phyloP scores from a whole-genome alignment of 2,329 filamentous ascomycete genomes.

The Pseudogymnoascus sp. region DNA sequence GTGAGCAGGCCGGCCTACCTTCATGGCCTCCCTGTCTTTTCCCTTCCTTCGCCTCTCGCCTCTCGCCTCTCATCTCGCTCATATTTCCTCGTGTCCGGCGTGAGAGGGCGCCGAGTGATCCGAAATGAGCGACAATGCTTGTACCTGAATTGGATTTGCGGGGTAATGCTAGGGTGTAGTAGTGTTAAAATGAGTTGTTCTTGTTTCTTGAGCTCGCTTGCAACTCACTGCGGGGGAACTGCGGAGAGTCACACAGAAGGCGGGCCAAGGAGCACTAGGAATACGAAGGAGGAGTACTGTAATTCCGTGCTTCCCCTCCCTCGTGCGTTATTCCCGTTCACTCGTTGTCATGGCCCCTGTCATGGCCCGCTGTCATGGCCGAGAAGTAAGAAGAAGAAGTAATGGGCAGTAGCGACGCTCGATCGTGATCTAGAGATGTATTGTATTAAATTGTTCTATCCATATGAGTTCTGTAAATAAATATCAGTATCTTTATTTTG shows the following conservation, averaged over 20 bases:
- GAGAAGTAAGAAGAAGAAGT: no score
- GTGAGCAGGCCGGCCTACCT: neutral
- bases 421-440: neutral
- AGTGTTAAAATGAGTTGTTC: neutral
- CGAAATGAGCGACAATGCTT: neutral
- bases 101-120: neutral
- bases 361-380: neutral
- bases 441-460: neutral
- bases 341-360: neutral
- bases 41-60: neutral
- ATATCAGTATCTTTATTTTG: neutral
- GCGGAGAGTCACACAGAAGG: neutral
- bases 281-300: neutral
- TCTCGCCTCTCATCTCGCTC: neutral
- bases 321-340: neutral
- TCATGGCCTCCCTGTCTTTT: neutral
- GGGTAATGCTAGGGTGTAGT: neutral
- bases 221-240: neutral
- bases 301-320: neutral
- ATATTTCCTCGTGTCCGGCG: neutral
- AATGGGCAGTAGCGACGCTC: neutral
- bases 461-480: neutral
- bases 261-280: neutral
- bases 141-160: conserved; percentile 5
- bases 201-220: neutral